These are phyloP conservation scores for Aspergillus unguis DNA, from an alignment of 2,329 filamentous ascomycete genomes.

Conservation along the genomic window DNA sequence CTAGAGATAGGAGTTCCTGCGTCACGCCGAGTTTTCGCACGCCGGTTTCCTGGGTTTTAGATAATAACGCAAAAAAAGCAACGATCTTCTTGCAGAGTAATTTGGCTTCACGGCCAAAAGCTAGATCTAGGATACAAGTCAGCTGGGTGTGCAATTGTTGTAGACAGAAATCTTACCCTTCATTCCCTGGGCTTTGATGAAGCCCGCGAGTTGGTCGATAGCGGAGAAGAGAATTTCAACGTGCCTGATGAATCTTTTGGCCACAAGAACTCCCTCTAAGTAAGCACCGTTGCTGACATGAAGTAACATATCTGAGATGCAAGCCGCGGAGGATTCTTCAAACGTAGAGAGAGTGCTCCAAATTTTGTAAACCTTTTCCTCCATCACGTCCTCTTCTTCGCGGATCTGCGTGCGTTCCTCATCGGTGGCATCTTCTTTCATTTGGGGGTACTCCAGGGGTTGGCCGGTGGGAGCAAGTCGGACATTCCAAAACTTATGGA, in stretches of 20 bases:
- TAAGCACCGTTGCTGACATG: conserved; percentile 98
- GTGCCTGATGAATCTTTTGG: conserved; percentile 93
- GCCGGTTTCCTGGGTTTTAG: conserved; percentile 90
- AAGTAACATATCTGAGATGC: conserved; percentile 97
- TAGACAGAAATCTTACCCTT: conserved; percentile 60
- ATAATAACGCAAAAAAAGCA: conserved; percentile 91
- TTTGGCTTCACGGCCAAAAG: conserved; percentile 94
- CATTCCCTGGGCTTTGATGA: conserved; percentile 65
- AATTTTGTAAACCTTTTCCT: conserved; percentile 95
- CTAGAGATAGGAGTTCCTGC: conserved; percentile 93
- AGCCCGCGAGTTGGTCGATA: conserved; percentile 76
- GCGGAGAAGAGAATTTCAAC: conserved; percentile 89
- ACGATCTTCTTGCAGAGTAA: conserved; percentile 99
- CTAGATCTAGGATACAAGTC: conserved; percentile 59
- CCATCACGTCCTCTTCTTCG: conserved; percentile 86
- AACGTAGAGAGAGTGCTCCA: conserved; percentile 98
- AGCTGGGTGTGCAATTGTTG: conserved; percentile 21
- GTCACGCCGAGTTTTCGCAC: conserved; percentile 90
- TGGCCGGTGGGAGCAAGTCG: conserved; percentile 66
- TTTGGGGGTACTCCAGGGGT: conserved; percentile 42
- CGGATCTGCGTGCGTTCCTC: conserved; percentile 73
- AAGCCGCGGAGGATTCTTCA: conserved; percentile 94
- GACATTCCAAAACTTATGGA: conserved; percentile 99
- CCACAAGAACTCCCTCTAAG: conserved; percentile 88
- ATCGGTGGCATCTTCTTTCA: conserved; percentile 58